Evolutionary conservation across 306 rosid species (phyloP), one percentile per base, ranked within the genome.

Genomic region (Rosa chinensis): DNA sequence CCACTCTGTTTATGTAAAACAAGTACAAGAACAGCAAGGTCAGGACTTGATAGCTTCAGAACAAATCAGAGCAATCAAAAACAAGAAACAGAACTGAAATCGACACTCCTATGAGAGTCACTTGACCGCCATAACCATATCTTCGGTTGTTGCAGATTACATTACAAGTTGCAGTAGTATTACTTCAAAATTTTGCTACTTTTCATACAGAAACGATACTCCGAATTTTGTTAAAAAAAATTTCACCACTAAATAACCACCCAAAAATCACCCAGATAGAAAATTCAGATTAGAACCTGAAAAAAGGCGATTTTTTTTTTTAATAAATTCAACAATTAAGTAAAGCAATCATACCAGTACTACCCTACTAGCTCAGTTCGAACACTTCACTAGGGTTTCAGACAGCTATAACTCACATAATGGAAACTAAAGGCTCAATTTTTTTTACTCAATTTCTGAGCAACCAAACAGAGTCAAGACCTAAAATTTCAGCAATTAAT

Each of bases 1-100:
- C 84, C 77, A 59, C 79, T 85, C 89, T 79, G 86, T 78, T 20
- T 4, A 18, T 3, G 8, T 18, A 47, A 75, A 69, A 79, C 28
- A 72, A 56, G 18, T 21, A 62, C 5, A 25, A 40, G 6, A 61
- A 61, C 6, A 49, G 28, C 35, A 13, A 16, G 8, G 44, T 75
- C 56, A 25, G 59, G 13, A 23, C 79, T 76, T 18, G 44, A 47
- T 32, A 18, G 48, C 48, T 8, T 5, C 48, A 76, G 18, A 25
- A 63, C 9, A 75, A 4, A 44, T 62, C 71, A 32, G 4, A 3
- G 17, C 67, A 44, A 25, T 18, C 8, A 72, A 72, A 28, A 3
- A 72, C 17, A 52, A 25, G 23, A 49, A n/a, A 11, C 28, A n/a
- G 11, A 39, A 53, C 17, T 10, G 49, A 39, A 39, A 37, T 32